Evolutionary conservation across 129 eudicot species (phyloP), one percentile per base, ranked within the genome.

Genomic region (Gnaphalium uliginosum): DNA sequence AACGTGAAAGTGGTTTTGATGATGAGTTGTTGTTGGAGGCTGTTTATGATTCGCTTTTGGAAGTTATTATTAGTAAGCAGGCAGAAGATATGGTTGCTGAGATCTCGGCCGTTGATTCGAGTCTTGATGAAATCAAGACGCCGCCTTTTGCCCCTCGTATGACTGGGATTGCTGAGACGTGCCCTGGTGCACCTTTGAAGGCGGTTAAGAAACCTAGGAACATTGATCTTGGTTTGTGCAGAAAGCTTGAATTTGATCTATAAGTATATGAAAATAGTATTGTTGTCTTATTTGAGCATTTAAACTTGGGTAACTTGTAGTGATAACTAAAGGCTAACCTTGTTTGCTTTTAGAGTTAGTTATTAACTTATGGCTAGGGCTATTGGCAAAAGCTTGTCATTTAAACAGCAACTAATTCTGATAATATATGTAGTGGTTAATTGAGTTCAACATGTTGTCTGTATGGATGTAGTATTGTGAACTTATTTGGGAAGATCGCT

Each of bases 141-240:
- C 96, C 96, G n/a, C 71, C 79, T 17, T 70, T 53, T 51, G 80
- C 79, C 53, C 85, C 86, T 23, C 87, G 73, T 25, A 76, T 81
- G 24, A 85, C 58, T 51, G 91, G 90, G 53, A 73, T 82, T 62
- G 87, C 89, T 8, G 90, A 90, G 23, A 84, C 90, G 7, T 90
- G 93, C 66, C 93, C 96, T 76, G 76, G 72, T 35, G 89, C 93
- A 48, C 96, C 96, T 10, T 24, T 84, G 59, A 90, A 84, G 78
- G 32, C 75, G 8, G 43, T 53, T 5, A 70, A 75, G 57, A 86
- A 79, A 74, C 78, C 70, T 39, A 74, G 78, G 68, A 80, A 63
- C 66, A 86, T 84, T 33, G 89, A 83, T 68, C 77, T 77, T 29
- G 72, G 77, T 22, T 73, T 88, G 73, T 86, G 89, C 87, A 82